These are phyloP conservation scores for Nasturtium officinale DNA, from an alignment of 345 rosid species.

Conservation along the genomic window DNA sequence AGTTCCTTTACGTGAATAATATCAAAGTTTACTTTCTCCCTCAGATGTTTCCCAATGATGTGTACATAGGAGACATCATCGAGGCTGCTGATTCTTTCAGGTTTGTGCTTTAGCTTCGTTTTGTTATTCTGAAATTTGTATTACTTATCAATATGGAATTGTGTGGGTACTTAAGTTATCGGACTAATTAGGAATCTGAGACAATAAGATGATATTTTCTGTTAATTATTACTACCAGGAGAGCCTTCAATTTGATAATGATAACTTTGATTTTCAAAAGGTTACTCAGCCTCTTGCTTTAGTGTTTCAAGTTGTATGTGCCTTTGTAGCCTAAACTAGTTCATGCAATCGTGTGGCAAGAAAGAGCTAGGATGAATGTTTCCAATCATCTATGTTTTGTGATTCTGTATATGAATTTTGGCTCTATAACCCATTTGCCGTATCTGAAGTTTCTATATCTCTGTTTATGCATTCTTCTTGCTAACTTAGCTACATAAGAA, in stretches of 20 bases:
- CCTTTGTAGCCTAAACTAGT: constrained; percentile 3
- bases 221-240: not conserved
- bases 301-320: constrained; percentile 20
- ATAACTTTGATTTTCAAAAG: constrained; percentile 7
- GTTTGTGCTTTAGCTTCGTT: constrained; percentile 46
- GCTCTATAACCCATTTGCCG: not conserved
- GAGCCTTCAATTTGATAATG: not conserved
- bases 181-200: constrained; percentile 10
- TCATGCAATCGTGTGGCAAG: not conserved
- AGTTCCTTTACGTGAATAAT: constrained; percentile 4
- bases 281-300: constrained; percentile 12
- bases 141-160: not conserved
- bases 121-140: constrained; percentile 19
- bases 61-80: constrained; percentile 64
- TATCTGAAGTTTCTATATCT: not conserved
- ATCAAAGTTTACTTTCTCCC: not conserved
- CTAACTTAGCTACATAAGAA: constrained; percentile 1
- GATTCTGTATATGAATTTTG: not conserved
- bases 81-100: constrained; percentile 79
- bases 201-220: not conserved
- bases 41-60: constrained; percentile 87
- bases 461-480: constrained; percentile 9
- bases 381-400: constrained; percentile 13
- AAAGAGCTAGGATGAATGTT: not conserved
- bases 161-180: constrained; percentile 7